These are phyloP conservation scores for Coix lacrymajobi DNA, from an alignment of 176 grass and related monocot species.

Conservation along the genomic window DNA sequence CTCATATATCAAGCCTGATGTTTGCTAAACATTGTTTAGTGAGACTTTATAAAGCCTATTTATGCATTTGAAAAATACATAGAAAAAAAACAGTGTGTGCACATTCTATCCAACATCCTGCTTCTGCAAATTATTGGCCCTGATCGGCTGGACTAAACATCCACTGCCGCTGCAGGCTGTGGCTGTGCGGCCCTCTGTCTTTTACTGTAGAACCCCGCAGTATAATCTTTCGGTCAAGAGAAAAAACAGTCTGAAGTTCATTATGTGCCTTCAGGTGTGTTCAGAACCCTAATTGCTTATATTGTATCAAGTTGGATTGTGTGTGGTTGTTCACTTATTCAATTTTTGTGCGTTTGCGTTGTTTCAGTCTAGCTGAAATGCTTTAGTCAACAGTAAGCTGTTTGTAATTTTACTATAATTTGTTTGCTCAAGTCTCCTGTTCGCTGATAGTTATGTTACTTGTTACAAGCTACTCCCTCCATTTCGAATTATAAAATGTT, in stretches of 20 bases:
- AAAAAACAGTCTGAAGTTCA: neutral
- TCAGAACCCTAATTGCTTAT: neutral
- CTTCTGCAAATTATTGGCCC: conserved; percentile 6
- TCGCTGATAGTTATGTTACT: neutral
- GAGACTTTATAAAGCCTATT: conserved; percentile 30
- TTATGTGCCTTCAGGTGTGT: neutral
- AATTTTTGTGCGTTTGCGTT: conserved; percentile 3
- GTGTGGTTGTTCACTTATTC: neutral
- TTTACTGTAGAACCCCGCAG: too few relatives aligned
- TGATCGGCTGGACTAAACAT: too few relatives aligned
- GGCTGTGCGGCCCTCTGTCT: too few relatives aligned
- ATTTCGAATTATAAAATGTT: too few relatives aligned
- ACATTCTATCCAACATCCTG: conserved; percentile 18
- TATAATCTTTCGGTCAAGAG: conserved; percentile 2
- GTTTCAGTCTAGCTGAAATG: conserved; percentile 10
- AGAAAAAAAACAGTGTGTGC: neutral
- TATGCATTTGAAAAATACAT: conserved; percentile 10
- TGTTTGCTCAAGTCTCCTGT: neutral
- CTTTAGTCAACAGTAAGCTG: conserved; percentile 11
- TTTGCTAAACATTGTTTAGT: too few relatives aligned
- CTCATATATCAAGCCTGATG: neutral
- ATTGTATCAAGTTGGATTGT: neutral
- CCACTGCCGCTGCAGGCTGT: too few relatives aligned
- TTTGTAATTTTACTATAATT: conserved; percentile 5
- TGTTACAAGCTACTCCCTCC: conserved; percentile 9